Evolutionary conservation across 768 basidiomycete genomes (phyloP).

Genomic region (Calocybe gangraenosa): DNA sequence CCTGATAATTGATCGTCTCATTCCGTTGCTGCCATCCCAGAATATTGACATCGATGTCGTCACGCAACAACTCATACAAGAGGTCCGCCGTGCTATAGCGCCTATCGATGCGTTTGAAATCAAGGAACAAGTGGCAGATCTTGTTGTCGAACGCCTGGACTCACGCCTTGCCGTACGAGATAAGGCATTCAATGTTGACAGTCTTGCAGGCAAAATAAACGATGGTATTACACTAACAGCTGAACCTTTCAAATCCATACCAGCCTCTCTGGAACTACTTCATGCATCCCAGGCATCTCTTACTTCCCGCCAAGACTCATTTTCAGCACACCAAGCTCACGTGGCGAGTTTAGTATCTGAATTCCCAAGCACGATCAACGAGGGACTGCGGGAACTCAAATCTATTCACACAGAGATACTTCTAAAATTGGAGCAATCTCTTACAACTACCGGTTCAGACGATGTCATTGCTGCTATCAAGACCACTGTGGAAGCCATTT

Average conservation of each 20-base stretch:
- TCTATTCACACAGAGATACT: constrained; percentile 31
- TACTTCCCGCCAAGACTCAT: constrained; percentile 29
- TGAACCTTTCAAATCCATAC: constrained; percentile 35
- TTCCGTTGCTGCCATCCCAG: constrained; percentile 56
- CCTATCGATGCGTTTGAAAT: constrained; percentile 83
- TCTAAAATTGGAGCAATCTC: constrained; percentile 23
- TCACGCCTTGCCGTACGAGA: constrained; percentile 78
- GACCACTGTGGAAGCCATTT: constrained; percentile 42
- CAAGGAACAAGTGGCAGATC: constrained; percentile 85
- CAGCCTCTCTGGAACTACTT: constrained; percentile 35
- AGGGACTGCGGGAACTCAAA: constrained; percentile 41
- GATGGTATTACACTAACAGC: constrained; percentile 47
- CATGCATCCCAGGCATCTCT: constrained; percentile 38
- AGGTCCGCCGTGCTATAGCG: constrained; percentile 67
- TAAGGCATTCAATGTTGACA: constrained; percentile 61
- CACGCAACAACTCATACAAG: constrained; percentile 55
- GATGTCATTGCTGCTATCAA: constrained; percentile 42
- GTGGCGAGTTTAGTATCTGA: constrained; percentile 37
- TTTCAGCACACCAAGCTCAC: constrained; percentile 36
- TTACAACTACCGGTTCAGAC: constrained; percentile 21
- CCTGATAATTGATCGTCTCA: constrained; percentile 69
- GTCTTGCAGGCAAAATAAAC: constrained; percentile 48
- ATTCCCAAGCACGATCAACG: constrained; percentile 43
- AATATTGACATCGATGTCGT: constrained; percentile 52
- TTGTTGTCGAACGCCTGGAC: constrained; percentile 82